Percentiles rank a stretch among this genome's conserved stretches.
Evolutionary conservation across 148 eudicot species (phyloP).

Genomic region (Camellia granthamiana): DNA sequence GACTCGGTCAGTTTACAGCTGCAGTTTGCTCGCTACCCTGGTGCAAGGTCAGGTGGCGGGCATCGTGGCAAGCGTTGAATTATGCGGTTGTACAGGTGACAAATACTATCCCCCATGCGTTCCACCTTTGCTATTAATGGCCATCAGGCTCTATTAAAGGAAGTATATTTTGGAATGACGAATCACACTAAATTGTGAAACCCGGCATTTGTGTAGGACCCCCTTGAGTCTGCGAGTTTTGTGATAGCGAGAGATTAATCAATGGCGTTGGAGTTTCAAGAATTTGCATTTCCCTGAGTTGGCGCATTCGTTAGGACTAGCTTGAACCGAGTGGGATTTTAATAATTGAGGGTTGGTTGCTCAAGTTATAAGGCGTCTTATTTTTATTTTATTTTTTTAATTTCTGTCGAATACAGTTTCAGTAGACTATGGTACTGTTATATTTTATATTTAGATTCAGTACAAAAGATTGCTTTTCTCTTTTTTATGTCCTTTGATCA

Average conservation of each 20-base stretch:
- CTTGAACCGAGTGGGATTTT: conserved; percentile 19
- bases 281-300: conserved; percentile 14
- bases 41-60: conserved; percentile 83
- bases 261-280: conserved; percentile 25
- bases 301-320: conserved; percentile 35
- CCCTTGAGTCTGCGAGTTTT: conserved; percentile 19
- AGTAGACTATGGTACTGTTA: background rate
- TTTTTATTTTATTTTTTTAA: background rate
- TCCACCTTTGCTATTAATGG: conserved; percentile 26
- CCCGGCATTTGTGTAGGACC: conserved; percentile 64
- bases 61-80: conserved; percentile 75
- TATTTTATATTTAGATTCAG: background rate
- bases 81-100: conserved; percentile 53
- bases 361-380: background rate
- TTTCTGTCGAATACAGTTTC: background rate
- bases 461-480: background rate
- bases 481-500: background rate
- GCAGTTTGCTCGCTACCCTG: conserved; percentile 89
- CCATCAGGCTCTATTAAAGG: conserved; percentile 27
- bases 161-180: conserved; percentile 16
- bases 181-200: conserved; percentile 32
- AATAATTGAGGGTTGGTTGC: conserved; percentile 3
- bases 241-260: conserved; percentile 23
- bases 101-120: conserved; percentile 31
- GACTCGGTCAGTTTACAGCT: conserved; percentile 62